Percentiles rank a stretch among this genome's conserved stretches.
These are phyloP conservation scores for Pelargonium fulgidum DNA, from an alignment of 441 rosid species.

Conservation along the genomic window DNA sequence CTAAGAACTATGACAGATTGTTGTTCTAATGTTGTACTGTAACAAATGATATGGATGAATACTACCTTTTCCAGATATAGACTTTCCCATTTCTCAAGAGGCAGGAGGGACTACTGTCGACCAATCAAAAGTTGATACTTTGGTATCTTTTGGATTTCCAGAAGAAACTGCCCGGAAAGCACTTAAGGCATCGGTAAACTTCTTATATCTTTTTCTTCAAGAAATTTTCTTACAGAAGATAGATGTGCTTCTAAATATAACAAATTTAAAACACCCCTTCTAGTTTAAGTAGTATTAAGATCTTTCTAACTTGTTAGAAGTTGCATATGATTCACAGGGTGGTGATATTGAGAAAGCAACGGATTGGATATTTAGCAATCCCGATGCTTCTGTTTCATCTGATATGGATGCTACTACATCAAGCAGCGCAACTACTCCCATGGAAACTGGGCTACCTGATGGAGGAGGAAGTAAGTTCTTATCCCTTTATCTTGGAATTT, in stretches of 20 bases:
- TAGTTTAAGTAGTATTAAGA: too few species aligned
- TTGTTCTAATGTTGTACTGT: not conserved
- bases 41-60: conserved; percentile 1
- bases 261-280: not conserved
- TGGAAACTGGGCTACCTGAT: conserved; percentile 50
- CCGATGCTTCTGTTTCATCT: conserved; percentile 52
- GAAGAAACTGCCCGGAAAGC: conserved; percentile 79
- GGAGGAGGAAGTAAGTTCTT: conserved; percentile 84
- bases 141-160: conserved; percentile 81
- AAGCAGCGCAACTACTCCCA: conserved; percentile 32
- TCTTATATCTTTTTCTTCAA: conserved; percentile 10
- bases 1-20: not conserved
- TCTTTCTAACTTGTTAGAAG: not conserved
- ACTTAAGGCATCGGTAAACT: conserved; percentile 66
- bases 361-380: conserved; percentile 94
- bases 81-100: conserved; percentile 51
- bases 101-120: conserved; percentile 36
- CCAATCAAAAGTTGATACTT: conserved; percentile 63
- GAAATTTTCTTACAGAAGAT: conserved; percentile 4
- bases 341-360: conserved; percentile 93
- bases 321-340: conserved; percentile 37
- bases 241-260: not conserved
- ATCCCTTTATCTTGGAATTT: conserved; percentile 13
- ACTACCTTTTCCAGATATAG: conserved; percentile 48
- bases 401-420: conserved; percentile 68